Conservation (phyloP, 169 alveolate genomes). For the Cryptosporidium muris region DNA sequence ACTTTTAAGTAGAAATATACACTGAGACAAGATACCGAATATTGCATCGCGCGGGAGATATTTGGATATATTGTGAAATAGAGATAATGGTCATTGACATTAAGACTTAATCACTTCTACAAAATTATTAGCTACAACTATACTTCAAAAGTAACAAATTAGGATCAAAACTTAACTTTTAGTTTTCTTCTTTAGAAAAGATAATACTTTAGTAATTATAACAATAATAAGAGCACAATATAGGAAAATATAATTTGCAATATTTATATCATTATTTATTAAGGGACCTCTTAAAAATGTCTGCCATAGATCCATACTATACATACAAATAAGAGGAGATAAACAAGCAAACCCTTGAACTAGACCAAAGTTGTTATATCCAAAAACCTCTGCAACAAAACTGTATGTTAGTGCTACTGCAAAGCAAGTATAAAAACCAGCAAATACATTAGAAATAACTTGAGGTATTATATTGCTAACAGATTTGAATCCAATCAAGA, state of each 20-base stretch:
- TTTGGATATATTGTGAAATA: no score
- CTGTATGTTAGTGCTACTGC: conserved; percentile 62
- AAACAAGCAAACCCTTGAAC: conserved; percentile 63
- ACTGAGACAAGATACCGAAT: no score
- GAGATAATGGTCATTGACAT: no score
- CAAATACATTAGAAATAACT: conserved; percentile 44
- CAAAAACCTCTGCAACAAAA: conserved; percentile 64
- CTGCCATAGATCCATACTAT: conserved; percentile 45
- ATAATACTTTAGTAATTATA: neutral
- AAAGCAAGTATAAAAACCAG: conserved; percentile 65
- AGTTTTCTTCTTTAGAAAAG: no score
- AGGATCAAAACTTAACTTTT: no score
- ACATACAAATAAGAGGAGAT: conserved; percentile 40
- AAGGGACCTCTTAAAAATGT: conserved; percentile 1
- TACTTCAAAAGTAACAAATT: no score
- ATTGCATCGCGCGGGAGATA: no score
- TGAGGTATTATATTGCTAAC: conserved; percentile 60
- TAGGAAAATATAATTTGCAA: conserved; percentile 27
- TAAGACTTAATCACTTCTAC: no score
- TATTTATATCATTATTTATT: conserved; percentile 22
- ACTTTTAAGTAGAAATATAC: no score
- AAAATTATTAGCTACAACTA: no score
- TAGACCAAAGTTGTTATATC: conserved; percentile 47
- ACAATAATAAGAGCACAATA: conserved; percentile 6
- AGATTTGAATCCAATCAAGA: conserved; percentile 54